Base-by-base conservation (phyloP, 78 protist species). In the Dictyostelium purpureum region DNA sequence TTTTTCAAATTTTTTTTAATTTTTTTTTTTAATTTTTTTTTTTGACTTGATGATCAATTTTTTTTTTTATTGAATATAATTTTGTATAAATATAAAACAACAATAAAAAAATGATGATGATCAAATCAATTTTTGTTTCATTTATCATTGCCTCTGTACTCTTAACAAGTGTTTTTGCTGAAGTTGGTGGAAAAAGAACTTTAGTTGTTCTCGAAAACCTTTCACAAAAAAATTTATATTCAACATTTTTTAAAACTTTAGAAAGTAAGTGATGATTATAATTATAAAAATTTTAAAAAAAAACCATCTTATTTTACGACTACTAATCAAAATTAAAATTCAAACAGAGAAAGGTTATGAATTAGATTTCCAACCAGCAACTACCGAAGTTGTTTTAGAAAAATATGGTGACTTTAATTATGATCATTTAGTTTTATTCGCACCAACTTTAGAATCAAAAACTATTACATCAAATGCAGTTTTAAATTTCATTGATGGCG, bases 381-480 rank as follows among this genome's bases (percentile, higher is more conserved):
- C 66, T 40, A 63, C 52, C 21, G 57, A 80, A n/a, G 71, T 70
- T 16, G 35, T 33, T 6, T 71, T 95, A 38, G 37, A 40, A 74
- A 67, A 78, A 63, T 92, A 77, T 38, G 97, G 96, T 21, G 97
- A 87, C 57, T 82, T 26, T 75, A 14, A 51, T 35, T 95, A 69
- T 76, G 96, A 95, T 61, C 31, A 79, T 11, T 63, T 95, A 47
- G 59, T 95, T 31, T 10, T 95, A 18, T 92, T 95, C 37, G 43
- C 95, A 42, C 96, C 97, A 54, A 37, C 66, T 0, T 59, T 42
- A 45, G 97, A 95, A 70, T 93, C 89, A 77, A 47, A 91, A 52
- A 79, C 76, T 10, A 31, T 96, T 11, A 40, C 81, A 28, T 74
- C 81, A 10, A 21, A 19, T 11, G 35, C 76, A 21, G 63, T 96